phyloP scores from a whole-genome alignment of 176 grass and related monocot species.

The Oryza longistaminata region DNA sequence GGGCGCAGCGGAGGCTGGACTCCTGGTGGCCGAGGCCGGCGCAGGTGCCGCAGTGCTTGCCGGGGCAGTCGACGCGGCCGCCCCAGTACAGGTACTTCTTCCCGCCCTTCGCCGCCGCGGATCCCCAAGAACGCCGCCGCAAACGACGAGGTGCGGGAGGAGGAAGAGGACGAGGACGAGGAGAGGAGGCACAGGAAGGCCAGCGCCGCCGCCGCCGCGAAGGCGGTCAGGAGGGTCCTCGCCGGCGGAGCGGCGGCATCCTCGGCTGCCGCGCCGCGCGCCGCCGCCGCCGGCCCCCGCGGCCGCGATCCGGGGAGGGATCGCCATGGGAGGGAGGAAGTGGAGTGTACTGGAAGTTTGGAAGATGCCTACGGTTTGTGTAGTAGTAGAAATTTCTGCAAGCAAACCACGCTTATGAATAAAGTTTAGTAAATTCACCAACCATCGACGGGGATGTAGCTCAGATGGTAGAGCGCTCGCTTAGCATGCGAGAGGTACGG shows the following conservation, averaged over 20 bases:
- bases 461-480: slow-evolving; percentile 98
- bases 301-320: slow-evolving; percentile 24
- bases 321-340: slow-evolving; percentile 24
- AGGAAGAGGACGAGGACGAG: slow-evolving; percentile 3
- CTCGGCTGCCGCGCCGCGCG: slow-evolving; percentile 38
- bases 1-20: slow-evolving; percentile 92
- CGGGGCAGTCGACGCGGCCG: slow-evolving; percentile 75
- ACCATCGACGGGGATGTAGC: slow-evolving; percentile 99
- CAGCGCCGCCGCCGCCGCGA: slow-evolving; percentile 3
- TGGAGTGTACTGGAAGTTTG: neutral
- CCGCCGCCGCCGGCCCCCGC: neutral
- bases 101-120: neutral
- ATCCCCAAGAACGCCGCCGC: slow-evolving; percentile 31
- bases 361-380: neutral
- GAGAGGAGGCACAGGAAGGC: slow-evolving; percentile 30
- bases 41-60: slow-evolving; percentile 82
- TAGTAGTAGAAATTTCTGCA: too few species aligned
- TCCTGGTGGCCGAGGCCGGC: slow-evolving; percentile 87
- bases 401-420: too few species aligned
- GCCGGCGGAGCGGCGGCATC: slow-evolving; percentile 37
- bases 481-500: slow-evolving; percentile 99
- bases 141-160: slow-evolving; percentile 7
- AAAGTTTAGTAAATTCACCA: too few species aligned
- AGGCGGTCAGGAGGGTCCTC: slow-evolving; percentile 31
- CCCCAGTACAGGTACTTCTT: slow-evolving; percentile 81